Conservation (phyloP, 225 moss, liverwort and hornwort species). For the Takakia lepidozioides region DNA sequence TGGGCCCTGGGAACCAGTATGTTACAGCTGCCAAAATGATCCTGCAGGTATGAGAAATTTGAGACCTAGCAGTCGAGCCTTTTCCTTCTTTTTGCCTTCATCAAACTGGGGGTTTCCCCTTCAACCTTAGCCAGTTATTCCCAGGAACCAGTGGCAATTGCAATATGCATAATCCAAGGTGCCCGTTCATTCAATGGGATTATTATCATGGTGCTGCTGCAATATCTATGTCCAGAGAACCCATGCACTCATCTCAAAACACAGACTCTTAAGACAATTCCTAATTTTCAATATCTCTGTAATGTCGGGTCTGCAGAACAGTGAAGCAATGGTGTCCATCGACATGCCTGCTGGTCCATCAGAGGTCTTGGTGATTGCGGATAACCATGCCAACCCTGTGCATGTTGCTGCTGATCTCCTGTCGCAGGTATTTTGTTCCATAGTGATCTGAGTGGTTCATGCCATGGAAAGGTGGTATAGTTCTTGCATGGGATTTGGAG, state of each 20-base stretch:
- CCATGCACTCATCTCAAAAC: neutral
- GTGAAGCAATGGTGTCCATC: conserved; percentile 96
- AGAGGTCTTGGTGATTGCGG: conserved; percentile 93
- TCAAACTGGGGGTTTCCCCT: too few species aligned
- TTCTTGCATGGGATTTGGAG: too few species aligned
- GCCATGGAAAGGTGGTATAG: too few species aligned
- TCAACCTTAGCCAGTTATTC: too few species aligned
- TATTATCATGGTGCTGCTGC: conserved; percentile 11
- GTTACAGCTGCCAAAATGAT: conserved; percentile 96
- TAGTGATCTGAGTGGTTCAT: too few species aligned
- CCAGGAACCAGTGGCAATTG: too few species aligned
- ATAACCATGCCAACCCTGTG: conserved; percentile 69
- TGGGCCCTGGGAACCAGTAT: conserved; percentile 99
- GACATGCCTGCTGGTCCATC: conserved; percentile 99
- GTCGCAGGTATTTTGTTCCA: conserved; percentile 94
- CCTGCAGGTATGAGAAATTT: conserved; percentile 26
- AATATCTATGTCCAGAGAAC: conserved; percentile 23
- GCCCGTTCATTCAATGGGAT: too few species aligned
- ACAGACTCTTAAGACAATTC: neutral
- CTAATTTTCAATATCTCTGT: too few species aligned
- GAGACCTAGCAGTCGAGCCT: neutral
- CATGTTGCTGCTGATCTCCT: conserved; percentile 89
- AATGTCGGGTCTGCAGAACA: conserved; percentile 50
- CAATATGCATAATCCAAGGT: too few species aligned
- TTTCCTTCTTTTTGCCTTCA: neutral